Percentiles rank a stretch among this genome's conserved stretches.
These are phyloP conservation scores for Mycena haematopus DNA, from an alignment of 768 basidiomycete genomes.

Conservation along the genomic window DNA sequence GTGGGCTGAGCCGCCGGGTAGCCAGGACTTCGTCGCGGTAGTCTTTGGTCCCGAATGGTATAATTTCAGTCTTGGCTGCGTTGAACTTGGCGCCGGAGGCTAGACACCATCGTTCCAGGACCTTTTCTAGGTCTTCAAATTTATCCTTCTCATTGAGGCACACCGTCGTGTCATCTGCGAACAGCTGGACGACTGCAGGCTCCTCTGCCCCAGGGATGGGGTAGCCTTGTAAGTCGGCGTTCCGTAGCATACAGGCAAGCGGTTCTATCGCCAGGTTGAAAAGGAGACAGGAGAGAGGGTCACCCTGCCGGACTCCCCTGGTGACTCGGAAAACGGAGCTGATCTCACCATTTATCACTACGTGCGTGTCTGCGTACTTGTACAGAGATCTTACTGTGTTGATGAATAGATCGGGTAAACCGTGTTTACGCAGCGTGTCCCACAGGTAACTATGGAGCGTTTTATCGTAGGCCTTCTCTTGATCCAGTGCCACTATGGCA, in stretches of 20 bases:
- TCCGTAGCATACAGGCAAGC: conserved; percentile 38
- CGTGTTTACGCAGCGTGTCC: background rate
- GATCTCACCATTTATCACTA: conserved; percentile 27
- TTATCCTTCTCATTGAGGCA: conserved; percentile 40
- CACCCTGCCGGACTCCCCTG: conserved; percentile 38
- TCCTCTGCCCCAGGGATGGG: conserved; percentile 28
- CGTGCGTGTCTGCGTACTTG: conserved; percentile 6
- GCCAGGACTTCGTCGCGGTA: conserved; percentile 25
- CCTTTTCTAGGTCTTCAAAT: conserved; percentile 29
- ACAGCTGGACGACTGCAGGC: conserved; percentile 41
- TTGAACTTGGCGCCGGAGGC: conserved; percentile 52
- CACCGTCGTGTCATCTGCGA: conserved; percentile 50
- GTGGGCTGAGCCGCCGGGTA: conserved; percentile 5
- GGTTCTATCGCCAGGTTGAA: conserved; percentile 51
- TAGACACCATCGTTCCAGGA: conserved; percentile 47
- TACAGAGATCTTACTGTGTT: conserved; percentile 32
- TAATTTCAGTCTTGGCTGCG: conserved; percentile 44
- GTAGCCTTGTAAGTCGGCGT: conserved; percentile 39
- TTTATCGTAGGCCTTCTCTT: conserved; percentile 29
- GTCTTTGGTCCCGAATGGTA: conserved; percentile 39
- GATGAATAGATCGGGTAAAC: conserved; percentile 22
- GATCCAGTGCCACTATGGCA: conserved; percentile 8
- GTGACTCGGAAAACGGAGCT: conserved; percentile 26
- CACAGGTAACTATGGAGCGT: conserved; percentile 30
- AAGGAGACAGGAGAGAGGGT: conserved; percentile 46